Base-by-base conservation (phyloP, 805 yeast species). In the Candida silvicultrix region DNA sequence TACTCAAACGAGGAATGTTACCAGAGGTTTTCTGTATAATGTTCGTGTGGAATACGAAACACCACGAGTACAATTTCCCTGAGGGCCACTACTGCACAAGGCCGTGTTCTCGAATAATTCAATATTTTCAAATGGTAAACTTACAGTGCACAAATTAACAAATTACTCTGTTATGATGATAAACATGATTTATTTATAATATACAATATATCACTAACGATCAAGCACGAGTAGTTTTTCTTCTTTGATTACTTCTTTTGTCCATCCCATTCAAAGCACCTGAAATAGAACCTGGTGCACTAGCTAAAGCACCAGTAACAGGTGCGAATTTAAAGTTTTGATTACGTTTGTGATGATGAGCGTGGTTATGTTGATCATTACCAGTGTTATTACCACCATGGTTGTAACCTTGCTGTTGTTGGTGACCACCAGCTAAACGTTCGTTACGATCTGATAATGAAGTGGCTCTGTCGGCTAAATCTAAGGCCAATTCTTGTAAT, bases 401-500 rank as follows among this genome's bases (percentile, higher is more conserved):
- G n/a, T 54, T 45, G 42, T 54, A 48, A 43, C 57, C 56, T 51
- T 61, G 65, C 37, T 57, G 60, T 42, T 57, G 63, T 38, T 66
- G 81, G 40, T 90, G 94, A 56, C 88, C 86, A 41, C 85, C 77
- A 45, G 87, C 85, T 44, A 88, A 75, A 65, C 88, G 81, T 67
- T 88, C 96, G 64, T 87, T 88, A 71, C 87, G 81, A 66, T 89
- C 96, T 45, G 85, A 78, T 55, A 89, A 75, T 58, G 83, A 80
- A 47, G 76, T 77, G 44, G 86, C 83, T 74, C 84, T 85, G 50
- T 89, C 96, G 51, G 88, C 85, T 69, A 94, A 75, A 40, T 83
- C 79, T 51, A 89, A 72, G 19, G 97, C 95, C 60, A 92, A 76
- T 64, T 85, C 89, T 74, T 92, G 97, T 66, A 92, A 76, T 62